Conservation (phyloP, 371 early-diverging fungal species). For the Mucor lusitanicus region DNA sequence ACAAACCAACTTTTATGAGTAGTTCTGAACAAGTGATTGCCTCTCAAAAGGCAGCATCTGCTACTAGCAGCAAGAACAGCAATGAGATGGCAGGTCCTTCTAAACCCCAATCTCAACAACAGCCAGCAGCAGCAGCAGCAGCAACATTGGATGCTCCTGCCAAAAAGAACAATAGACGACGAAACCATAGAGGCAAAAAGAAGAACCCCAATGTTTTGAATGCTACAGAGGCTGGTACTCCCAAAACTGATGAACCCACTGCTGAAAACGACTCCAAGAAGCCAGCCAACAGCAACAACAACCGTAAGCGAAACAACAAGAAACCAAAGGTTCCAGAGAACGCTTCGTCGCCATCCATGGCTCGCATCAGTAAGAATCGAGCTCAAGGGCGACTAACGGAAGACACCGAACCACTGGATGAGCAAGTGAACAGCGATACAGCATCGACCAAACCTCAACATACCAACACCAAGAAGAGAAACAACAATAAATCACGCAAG, state of each 20-base stretch:
- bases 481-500: background rate
- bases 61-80: background rate
- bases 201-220: constrained; percentile 14
- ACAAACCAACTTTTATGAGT: background rate
- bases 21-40: background rate
- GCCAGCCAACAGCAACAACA: background rate
- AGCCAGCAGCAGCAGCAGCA: background rate
- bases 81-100: background rate
- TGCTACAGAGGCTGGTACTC: constrained; percentile 15
- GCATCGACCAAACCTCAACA: background rate
- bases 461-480: constrained; percentile 1
- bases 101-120: background rate
- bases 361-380: constrained; percentile 33
- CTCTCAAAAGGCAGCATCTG: background rate
- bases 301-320: background rate
- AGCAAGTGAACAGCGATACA: background rate
- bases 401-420: background rate
- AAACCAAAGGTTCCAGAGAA: background rate
- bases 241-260: background rate
- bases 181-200: constrained; percentile 12
- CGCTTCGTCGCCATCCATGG: background rate
- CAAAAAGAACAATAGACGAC: constrained; percentile 11
- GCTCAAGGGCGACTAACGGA: constrained; percentile 42
- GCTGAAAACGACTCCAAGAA: background rate
- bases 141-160: background rate